Evolutionary conservation across 2,329 filamentous ascomycete genomes (phyloP), one percentile per base, ranked within the genome.

Genomic region (Ophiocordyceps australis): DNA sequence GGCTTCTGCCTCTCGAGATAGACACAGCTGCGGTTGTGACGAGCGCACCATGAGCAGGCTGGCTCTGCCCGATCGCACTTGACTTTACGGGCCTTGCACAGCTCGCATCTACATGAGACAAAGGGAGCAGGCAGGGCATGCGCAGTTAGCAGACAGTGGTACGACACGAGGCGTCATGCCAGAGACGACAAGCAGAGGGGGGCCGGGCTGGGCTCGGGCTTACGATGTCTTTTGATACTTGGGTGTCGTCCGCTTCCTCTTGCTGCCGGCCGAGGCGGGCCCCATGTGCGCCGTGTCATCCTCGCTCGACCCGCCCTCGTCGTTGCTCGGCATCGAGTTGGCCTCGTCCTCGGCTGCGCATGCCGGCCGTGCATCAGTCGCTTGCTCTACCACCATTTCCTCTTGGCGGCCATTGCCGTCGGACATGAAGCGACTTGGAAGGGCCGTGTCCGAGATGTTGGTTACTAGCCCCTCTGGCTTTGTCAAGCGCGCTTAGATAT

Each of bases 1-100:
- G 74, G 72, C 43, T 77, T 78, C 50, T 77, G 76, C 22, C 74
- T 59, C 38, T 76, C 73, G 32, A 67, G 69, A 42, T 79, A 79
- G 42, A 75, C 67, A 42, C 74, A 79, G 22, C 58, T 38, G 34
- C 74, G 66, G 30, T 63, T 62, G 45, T 79, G 76, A 26, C 73
- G 65, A 25, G 66, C 50, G 43, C 74, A 80, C 74, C 74, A 79
- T 14, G 72, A 72, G 47, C 74, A 79, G n/a, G 62, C 61, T 3
- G 64, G 64, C 37, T 67, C 62, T 18, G 54, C 52, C 29, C 63
- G 59, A 38, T 69, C 62, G 38, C 53, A 57, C 34, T 56, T 56
- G 15, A 57, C 53, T 36, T 57, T 57, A 23, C 53, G 46, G 15
- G 51, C 50, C 38, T 57, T 57, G 44, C 53, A 57, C 24, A 55